A percentile compares a stretch with the other conserved stretches of the same genome.
These are phyloP conservation scores for Tremella mesenterica DNA, from an alignment of 768 basidiomycete species.

Conservation along the genomic window DNA sequence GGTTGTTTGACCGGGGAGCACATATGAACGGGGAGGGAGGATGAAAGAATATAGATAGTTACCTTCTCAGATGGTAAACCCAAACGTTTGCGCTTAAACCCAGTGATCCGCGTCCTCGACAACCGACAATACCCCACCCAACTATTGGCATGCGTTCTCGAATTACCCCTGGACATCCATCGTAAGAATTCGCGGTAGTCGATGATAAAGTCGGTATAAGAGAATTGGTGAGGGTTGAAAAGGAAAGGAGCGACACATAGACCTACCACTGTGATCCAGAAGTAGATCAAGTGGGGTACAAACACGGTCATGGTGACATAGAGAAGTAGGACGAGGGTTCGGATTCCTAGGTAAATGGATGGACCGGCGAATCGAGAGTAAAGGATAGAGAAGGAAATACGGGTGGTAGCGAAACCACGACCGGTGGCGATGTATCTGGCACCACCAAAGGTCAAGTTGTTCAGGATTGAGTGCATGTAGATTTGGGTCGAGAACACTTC, in stretches of 20 bases:
- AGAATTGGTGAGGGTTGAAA: conserved; percentile 99
- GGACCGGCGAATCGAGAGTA: conserved; percentile 98
- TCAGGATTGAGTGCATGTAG: conserved; percentile 93
- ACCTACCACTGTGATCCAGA: conserved; percentile 90
- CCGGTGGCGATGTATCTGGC: conserved; percentile 98
- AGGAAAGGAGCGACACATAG: conserved; percentile 93
- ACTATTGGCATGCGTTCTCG: conserved; percentile 89
- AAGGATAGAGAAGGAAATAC: conserved; percentile 87
- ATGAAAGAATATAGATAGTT: neutral
- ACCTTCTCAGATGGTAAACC: conserved; percentile 96
- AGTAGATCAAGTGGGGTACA: conserved; percentile 90
- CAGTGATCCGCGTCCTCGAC: conserved; percentile 96
- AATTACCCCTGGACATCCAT: conserved; percentile 99
- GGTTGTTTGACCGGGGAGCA: no score
- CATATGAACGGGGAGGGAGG: neutral
- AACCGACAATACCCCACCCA: conserved; percentile 99
- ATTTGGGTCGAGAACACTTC: conserved; percentile 98
- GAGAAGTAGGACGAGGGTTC: conserved; percentile 81
- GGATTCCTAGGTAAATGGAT: conserved; percentile 93
- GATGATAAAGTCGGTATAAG: conserved; percentile 90
- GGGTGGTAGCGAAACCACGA: conserved; percentile 93
- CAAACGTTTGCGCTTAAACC: conserved; percentile 97
- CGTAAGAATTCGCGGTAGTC: conserved; percentile 94
- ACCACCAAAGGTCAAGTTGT: conserved; percentile 93
- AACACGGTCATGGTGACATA: conserved; percentile 88